Evolutionary conservation across 2,329 filamentous ascomycete species (phyloP), one percentile per base, ranked within the genome.

Genomic region (Metarhizium brunneum): DNA sequence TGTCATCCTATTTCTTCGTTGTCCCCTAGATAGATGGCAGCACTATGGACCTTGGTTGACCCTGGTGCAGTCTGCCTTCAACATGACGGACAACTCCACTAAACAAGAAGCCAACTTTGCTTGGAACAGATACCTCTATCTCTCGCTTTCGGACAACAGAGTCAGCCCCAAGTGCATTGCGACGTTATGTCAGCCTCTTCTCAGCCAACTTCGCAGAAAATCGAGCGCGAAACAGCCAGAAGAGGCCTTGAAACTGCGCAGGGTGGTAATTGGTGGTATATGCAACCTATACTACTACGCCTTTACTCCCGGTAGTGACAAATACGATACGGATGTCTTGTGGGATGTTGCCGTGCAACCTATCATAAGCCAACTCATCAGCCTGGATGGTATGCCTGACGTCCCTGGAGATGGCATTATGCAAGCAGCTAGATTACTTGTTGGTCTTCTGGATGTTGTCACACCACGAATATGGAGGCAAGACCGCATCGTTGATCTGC

Each of bases 61-160:
- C 36, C 79, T 96, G 10, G 85, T 95, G 18, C 87, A 96, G 63
- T 79, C 79, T 59, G 94, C 90, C 64, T 90, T 97, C 70, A 95
- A 95, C 66, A 87, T 84, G 61, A 81, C 81, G 53, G 90, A 96
- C 59, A 73, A 79, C 3, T 73, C 79, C 48, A 87, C 86, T 48
- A 90, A 86, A 63, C 76, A 83, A 14, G 85, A 95, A 64, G 89
- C 92, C 25, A 90, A 92, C 64, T 75, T 85, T 55, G 91, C 91
- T 1, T 96, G 92, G 89, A 90, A 88, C 62, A 86, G 88, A 54
- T 83, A 96, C 48, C 81, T 94, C 20, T 95, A 87, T 66, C 81
- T 85, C 6, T 78, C 90, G 16, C 80, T 86, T 54, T 79, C 85
- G 0, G 84, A 86, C 60, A 73, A 81, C 32, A 83, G 80, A 50